Conservation (phyloP, 371 early-diverging fungal genomes). For the Nematocida sp. region DNA sequence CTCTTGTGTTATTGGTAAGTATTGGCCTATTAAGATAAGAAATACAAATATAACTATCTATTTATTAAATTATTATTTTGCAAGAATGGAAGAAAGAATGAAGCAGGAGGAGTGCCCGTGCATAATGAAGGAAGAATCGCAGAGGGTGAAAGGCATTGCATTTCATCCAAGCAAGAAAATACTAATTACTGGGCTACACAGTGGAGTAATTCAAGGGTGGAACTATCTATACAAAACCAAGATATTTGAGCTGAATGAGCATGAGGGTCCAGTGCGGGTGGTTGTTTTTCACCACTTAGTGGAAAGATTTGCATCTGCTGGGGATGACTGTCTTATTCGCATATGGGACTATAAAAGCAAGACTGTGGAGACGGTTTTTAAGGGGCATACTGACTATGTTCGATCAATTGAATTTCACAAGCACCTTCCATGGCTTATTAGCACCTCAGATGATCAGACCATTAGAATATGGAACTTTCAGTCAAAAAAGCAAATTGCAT, state of each 20-base stretch:
- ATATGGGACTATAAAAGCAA: conserved; percentile 97
- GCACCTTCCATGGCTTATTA: conserved; percentile 93
- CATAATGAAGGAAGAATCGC: conserved; percentile 54
- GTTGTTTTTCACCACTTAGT: conserved; percentile 92
- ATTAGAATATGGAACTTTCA: conserved; percentile 99
- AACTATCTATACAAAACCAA: conserved; percentile 93
- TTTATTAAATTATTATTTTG: conserved; percentile 54
- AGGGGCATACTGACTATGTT: conserved; percentile 95
- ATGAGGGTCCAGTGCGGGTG: conserved; percentile 95
- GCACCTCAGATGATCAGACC: conserved; percentile 94
- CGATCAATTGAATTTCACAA: conserved; percentile 94
- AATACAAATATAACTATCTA: conserved; percentile 25
- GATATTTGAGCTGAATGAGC: conserved; percentile 89
- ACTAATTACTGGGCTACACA: conserved; percentile 90
- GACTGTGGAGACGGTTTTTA: conserved; percentile 84
- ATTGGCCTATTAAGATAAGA: neutral
- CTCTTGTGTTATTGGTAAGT: no score
- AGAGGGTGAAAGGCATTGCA: conserved; percentile 85
- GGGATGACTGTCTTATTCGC: conserved; percentile 96
- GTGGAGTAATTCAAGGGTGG: conserved; percentile 93
- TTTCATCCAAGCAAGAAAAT: conserved; percentile 96
- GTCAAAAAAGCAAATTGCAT: conserved; percentile 88
- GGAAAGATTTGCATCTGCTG: conserved; percentile 92
- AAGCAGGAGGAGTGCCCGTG: conserved; percentile 30
- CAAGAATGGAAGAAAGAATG: conserved; percentile 22